Percentiles rank a stretch among this genome's conserved stretches.
Conservation (phyloP, 2,329 filamentous ascomycete genomes). For the Didymella lethalis region DNA sequence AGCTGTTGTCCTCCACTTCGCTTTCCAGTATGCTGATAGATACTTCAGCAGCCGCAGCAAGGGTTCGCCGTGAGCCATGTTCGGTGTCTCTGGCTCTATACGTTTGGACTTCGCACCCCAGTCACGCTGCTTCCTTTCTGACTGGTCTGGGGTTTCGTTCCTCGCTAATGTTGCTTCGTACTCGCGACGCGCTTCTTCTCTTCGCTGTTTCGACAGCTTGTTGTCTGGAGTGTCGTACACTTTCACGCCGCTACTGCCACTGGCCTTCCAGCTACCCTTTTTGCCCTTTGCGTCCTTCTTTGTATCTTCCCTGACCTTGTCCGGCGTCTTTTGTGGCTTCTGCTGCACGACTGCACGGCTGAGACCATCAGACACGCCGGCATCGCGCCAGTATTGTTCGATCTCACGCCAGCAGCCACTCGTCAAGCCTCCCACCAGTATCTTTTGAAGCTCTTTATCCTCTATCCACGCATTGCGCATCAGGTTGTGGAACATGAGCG, state of each 20-base stretch:
- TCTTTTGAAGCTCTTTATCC: conserved; percentile 45
- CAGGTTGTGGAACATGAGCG: conserved; percentile 88
- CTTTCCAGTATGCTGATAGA: conserved; percentile 87
- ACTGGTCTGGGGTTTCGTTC: conserved; percentile 49
- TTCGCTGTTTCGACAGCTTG: conserved; percentile 21
- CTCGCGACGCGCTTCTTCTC: conserved; percentile 17
- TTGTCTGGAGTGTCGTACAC: conserved; percentile 36
- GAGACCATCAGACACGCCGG: conserved; percentile 85
- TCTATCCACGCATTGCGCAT: conserved; percentile 59
- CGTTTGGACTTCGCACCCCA: conserved; percentile 76
- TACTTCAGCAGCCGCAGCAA: conserved; percentile 77
- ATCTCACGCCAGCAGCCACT: conserved; percentile 48
- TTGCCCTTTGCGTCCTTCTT: conserved; percentile 57
- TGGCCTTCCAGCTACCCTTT: conserved; percentile 50
- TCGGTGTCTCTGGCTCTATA: conserved; percentile 73
- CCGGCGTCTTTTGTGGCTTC: conserved; percentile 71
- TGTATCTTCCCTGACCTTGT: conserved; percentile 63
- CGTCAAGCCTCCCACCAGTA: conserved; percentile 40
- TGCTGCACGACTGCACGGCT: conserved; percentile 72
- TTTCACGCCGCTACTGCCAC: conserved; percentile 52
- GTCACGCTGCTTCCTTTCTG: conserved; percentile 63
- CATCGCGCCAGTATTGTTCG: conserved; percentile 65
- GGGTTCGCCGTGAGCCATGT: conserved; percentile 85
- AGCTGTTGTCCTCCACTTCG: conserved; percentile 77
- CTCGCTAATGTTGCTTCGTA: conserved; percentile 22